These are phyloP conservation scores for Leccinum disarticulatum DNA, from an alignment of 768 basidiomycete genomes.

Conservation along the genomic window DNA sequence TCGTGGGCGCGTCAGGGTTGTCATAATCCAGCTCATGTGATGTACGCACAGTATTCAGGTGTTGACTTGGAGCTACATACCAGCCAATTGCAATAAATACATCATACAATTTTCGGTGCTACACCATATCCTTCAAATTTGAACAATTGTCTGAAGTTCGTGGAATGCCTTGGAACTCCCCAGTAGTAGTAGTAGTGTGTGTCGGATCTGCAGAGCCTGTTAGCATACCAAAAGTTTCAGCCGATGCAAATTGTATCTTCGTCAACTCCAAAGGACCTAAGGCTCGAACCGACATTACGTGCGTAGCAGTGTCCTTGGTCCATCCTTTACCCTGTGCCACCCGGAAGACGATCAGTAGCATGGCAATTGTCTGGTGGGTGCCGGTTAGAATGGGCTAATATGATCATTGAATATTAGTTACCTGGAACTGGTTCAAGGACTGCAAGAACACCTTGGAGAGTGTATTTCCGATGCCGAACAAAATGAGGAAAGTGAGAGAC, in stretches of 20 bases:
- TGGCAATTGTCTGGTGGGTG: not conserved
- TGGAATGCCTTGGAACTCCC: not conserved
- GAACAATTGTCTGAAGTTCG: not conserved
- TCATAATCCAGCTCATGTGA: not conserved
- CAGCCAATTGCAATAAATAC: not conserved
- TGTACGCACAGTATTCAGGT: not conserved
- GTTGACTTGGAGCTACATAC: not conserved
- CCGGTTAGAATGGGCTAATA: not conserved
- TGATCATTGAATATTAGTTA: not conserved
- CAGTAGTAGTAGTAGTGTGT: not conserved
- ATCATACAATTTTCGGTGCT: not conserved
- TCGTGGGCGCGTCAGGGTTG: too few species aligned
- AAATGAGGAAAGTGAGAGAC: not conserved
- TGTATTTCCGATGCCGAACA: not conserved
- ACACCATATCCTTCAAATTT: not conserved
- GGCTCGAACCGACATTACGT: not conserved
- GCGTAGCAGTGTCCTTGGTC: not conserved
- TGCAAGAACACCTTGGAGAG: not conserved
- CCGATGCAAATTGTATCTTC: not conserved
- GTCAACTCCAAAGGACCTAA: not conserved
- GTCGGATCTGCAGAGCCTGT: not conserved
- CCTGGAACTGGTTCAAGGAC: not conserved
- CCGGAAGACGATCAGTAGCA: not conserved
- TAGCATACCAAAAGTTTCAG: not conserved
- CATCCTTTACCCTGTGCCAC: not conserved